These are phyloP conservation scores for Auriculariales sp. DNA, from an alignment of 768 basidiomycete genomes.

Conservation along the genomic window DNA sequence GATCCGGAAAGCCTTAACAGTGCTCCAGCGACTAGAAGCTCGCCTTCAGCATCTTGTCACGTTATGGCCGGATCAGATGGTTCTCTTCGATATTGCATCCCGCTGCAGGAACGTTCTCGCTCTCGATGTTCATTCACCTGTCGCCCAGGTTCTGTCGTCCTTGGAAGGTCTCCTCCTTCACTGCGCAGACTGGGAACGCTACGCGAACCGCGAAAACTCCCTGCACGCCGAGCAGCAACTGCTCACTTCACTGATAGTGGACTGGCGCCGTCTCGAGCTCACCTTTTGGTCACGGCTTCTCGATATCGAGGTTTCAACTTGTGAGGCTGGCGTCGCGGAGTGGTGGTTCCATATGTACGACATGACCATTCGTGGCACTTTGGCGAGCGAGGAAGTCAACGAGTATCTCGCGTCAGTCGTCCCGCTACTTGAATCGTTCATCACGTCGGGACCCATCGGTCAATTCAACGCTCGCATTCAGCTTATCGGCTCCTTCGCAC, in stretches of 20 bases:
- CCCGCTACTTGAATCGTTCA: constrained; percentile 68
- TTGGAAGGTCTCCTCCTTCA: constrained; percentile 77
- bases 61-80: constrained; percentile 97
- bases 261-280: constrained; percentile 84
- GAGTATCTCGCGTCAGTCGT: constrained; percentile 52
- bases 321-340: constrained; percentile 31
- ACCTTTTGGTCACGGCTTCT: constrained; percentile 75
- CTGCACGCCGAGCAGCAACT: constrained; percentile 51
- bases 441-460: constrained; percentile 64
- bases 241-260: constrained; percentile 60
- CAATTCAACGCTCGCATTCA: constrained; percentile 59
- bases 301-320: constrained; percentile 43
- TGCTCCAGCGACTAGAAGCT: constrained; percentile 34
- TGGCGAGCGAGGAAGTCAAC: constrained; percentile 21
- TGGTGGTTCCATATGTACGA: constrained; percentile 95
- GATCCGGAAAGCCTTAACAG: constrained; percentile 39
- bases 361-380: constrained; percentile 48
- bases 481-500: constrained; percentile 54
- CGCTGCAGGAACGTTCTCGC: constrained; percentile 53
- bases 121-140: constrained; percentile 48
- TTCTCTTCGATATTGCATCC: constrained; percentile 67
- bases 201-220: constrained; percentile 82
- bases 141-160: constrained; percentile 70
- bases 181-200: constrained; percentile 93
- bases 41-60: constrained; percentile 43